Conservation (phyloP, 495 filamentous ascomycete species). For the Aeminium ludgeri region DNA sequence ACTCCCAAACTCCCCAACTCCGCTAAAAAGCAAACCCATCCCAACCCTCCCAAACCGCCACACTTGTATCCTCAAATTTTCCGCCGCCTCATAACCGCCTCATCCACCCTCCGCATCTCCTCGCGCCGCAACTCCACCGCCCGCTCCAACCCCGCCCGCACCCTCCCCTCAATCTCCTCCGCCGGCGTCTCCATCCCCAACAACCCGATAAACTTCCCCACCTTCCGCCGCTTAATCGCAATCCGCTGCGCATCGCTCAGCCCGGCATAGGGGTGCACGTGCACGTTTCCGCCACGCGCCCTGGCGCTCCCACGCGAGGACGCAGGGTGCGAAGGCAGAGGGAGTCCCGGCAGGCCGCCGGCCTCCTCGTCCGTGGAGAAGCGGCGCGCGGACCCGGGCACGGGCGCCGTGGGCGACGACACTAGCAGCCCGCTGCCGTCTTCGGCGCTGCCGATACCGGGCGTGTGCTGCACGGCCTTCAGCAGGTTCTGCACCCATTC, state of each 20-base stretch:
- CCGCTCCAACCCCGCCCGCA: conserved; percentile 16
- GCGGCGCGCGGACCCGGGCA: not conserved
- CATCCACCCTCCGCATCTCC: conserved; percentile 16
- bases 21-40: no score
- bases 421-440: not conserved
- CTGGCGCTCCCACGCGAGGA: no score
- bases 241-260: conserved; percentile 17
- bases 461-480: conserved; percentile 10
- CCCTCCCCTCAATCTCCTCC: conserved; percentile 21
- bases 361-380: no score
- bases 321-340: no score
- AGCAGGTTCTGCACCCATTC: conserved; percentile 8
- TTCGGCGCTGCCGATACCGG: no score
- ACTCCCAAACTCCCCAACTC: no score
- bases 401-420: not conserved
- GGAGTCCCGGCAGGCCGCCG: no score
- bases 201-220: conserved; percentile 29
- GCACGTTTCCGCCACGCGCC: no score
- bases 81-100: conserved; percentile 15
- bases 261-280: conserved; percentile 5
- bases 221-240: conserved; percentile 25
- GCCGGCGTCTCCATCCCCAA: conserved; percentile 25
- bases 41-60: no score
- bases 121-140: conserved; percentile 12
- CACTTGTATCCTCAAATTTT: no score